Evolutionary conservation across 192 early-diverging fungal species (phyloP), one percentile per base, ranked within the genome.

Genomic region (Allomyces javanicus): DNA sequence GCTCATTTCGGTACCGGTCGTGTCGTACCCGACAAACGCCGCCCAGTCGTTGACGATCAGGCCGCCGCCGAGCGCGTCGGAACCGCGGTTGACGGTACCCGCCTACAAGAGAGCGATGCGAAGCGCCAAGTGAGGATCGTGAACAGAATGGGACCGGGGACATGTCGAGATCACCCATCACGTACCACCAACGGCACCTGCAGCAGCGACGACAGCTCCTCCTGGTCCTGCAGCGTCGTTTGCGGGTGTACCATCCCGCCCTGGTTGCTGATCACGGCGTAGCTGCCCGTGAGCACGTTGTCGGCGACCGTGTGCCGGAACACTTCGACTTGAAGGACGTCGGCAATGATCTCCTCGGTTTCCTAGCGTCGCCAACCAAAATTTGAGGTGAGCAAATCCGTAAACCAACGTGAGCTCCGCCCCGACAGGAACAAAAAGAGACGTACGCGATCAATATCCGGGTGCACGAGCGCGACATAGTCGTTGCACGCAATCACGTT

Each of bases 401-500:
- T n/a, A 5, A 12, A 64, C 24, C 22, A 67, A 2, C 43, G 19
- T 25, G 45, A 70, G 14, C n/a, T 4, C 0, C 3, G 67, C 24
- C 61, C 5, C 19, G 10, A 74, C 24, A 19, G 9, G 10, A 64
- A 67, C 21, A 67, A 66, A 63, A 65, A n/a, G n/a, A n/a, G n/a
- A 78, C 76, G 33, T 40, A 40, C 33, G 63, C 90, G 79, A 76
- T 99, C 96, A 65, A 99, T 85, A 74, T 99, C 96, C 22, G 96
- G 96, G 72, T 99, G 96, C 23, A 97, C 92, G 26, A 99, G 82
- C 3, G 96, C 96, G 43, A 96, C 94, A 72, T 99, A 96, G 73
- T 99, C 96, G 74, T 99, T 99, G 81, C 96, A 99, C 23, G 92
- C 93, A 81, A 99, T 94, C 22, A 99, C 96, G 77, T 99, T 99